Conservation (phyloP, 148 eudicot genomes). For the Persicaria maculosa region DNA sequence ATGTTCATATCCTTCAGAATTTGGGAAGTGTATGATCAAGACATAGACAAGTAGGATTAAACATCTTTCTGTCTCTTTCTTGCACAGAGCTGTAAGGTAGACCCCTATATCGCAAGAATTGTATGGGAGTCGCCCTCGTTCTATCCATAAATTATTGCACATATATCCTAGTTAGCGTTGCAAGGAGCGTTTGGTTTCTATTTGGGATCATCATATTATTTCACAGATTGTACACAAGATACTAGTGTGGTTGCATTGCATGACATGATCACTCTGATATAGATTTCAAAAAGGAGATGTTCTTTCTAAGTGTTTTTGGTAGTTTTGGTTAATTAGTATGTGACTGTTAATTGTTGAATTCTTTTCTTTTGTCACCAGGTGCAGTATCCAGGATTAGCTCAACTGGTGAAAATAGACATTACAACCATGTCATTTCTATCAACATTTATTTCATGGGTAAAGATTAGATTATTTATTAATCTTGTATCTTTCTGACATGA, state of each 20-base stretch:
- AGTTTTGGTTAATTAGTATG: neutral
- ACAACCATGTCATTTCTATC: conserved; percentile 78
- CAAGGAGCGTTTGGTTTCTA: neutral
- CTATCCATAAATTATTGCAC: neutral
- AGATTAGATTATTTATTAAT: conserved; percentile 14
- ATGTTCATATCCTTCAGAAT: neutral
- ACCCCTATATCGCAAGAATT: neutral
- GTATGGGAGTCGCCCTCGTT: neutral
- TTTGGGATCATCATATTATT: neutral
- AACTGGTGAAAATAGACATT: conserved; percentile 64
- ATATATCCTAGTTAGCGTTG: neutral
- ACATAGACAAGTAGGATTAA: neutral
- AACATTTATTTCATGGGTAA: conserved; percentile 68
- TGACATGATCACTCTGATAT: conserved; percentile 6
- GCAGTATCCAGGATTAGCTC: conserved; percentile 82
- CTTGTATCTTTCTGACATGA: neutral
- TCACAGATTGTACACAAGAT: neutral
- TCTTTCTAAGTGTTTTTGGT: neutral
- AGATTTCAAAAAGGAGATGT: neutral
- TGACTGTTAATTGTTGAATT: neutral
- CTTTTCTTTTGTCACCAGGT: conserved; percentile 40
- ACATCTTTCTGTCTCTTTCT: neutral
- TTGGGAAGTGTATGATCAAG: neutral
- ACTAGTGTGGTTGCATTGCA: neutral
- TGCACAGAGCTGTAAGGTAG: neutral